Conservation (phyloP, 179 eudicot species). For the Carnegiea gigantea region DNA sequence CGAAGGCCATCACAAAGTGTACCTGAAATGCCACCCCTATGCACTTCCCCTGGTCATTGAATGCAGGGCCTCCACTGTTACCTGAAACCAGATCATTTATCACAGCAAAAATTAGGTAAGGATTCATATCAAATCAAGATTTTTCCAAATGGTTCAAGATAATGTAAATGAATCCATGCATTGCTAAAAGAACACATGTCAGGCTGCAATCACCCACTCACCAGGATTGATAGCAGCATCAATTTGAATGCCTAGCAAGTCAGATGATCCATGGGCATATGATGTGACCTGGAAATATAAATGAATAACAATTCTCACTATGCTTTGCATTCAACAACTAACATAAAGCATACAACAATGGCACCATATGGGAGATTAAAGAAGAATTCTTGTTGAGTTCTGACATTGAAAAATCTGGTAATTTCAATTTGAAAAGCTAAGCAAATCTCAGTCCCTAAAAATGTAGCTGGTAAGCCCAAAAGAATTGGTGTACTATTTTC, state of each 20-base stretch:
- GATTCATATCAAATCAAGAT: neutral
- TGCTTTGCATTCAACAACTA: neutral
- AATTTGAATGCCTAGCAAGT: conserved; percentile 93
- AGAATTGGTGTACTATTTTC: neutral
- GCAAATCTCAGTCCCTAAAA: neutral
- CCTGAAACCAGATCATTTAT: conserved; percentile 47
- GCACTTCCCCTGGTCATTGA: conserved; percentile 94
- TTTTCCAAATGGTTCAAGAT: neutral
- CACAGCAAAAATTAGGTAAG: conserved; percentile 7
- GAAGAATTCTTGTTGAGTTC: neutral
- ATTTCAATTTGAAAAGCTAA: neutral
- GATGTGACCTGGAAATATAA: conserved; percentile 75
- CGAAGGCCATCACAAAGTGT: conserved; percentile 4
- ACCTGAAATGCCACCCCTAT: conserved; percentile 99
- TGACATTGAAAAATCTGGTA: neutral
- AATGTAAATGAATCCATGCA: neutral
- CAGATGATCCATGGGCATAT: conserved; percentile 95
- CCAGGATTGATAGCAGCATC: conserved; percentile 99
- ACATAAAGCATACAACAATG: conserved; percentile 13
- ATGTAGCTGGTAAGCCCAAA: neutral
- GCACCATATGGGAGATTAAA: conserved; percentile 4
- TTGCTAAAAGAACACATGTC: neutral
- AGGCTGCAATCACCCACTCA: conserved; percentile 31
- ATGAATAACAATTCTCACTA: conserved; percentile 2
- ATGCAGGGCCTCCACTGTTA: conserved; percentile 99